Base-by-base conservation (phyloP, 352 stramenopile genomes). In the Pythium monospermum region DNA sequence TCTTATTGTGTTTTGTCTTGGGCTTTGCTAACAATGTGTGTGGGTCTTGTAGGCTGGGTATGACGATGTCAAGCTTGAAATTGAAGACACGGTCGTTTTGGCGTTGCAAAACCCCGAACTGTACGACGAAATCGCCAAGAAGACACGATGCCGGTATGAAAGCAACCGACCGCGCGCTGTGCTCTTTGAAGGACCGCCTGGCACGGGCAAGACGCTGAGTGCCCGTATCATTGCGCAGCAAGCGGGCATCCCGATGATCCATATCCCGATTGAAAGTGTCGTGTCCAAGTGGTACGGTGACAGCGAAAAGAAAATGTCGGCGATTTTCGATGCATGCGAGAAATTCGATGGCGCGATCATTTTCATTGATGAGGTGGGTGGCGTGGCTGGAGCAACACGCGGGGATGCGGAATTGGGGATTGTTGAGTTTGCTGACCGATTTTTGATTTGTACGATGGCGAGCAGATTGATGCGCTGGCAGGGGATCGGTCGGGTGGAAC, bases 231-330 rank as follows among this genome's bases (percentile, higher is more conserved):
- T 98, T 56, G 92, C 91, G 11, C 82, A 91, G 52, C 81, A 96
- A 65, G 87, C 87, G 13, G 87, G 92, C 6, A 85, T 96, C 31
- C 92, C 92, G 15, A 90, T 98, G 77, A 91, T 98, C 44, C 90
- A 97, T 51, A 87, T 98, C 52, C 86, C 87, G 0, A 94, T 97
- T 30, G 92, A 98, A 63, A 95, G 78, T 53, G 83, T 98, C 40
- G 86, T 97, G 31, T 96, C 85, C 25, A 97, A 97, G 60, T 97
- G 85, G 84, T 98, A 97, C 46, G 91, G 91, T 18, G 91, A 98
- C 52, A 97, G 87, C 71, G 91, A 98, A 59, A 97, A 96, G 67
- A 94, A 95, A 44, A 90, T 98, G 71, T 90, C 82, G 40, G 65
- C 83, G n/a, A 97, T 98, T 39, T 96, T 98, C 63, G 90, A 98